phyloP scores from a whole-genome alignment of 2,329 filamentous ascomycete genomes.

The Calonectria pseudoturangicola region DNA sequence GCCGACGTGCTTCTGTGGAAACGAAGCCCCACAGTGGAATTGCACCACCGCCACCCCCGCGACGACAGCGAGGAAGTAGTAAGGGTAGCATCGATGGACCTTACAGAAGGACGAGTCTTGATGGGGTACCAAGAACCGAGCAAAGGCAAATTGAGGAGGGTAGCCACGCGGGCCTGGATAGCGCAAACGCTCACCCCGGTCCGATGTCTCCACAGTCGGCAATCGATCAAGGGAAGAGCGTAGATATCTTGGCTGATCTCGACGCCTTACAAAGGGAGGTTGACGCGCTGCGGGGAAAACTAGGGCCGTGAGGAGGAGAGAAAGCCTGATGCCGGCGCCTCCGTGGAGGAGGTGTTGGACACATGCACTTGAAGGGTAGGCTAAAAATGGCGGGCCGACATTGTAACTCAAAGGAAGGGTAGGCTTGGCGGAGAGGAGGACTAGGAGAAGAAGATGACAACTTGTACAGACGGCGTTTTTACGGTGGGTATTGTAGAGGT shows the following conservation, averaged over 20 bases:
- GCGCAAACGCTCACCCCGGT: slow-evolving; percentile 34
- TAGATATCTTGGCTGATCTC: slow-evolving; percentile 83
- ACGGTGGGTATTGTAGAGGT: slow-evolving; percentile 47
- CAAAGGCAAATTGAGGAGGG: slow-evolving; percentile 46
- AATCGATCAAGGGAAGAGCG: slow-evolving; percentile 58
- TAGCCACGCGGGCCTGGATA: slow-evolving; percentile 18
- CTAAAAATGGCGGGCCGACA: background rate
- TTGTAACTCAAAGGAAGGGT: slow-evolving; percentile 12
- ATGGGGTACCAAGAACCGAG: slow-evolving; percentile 51
- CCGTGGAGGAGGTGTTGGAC: slow-evolving; percentile 2
- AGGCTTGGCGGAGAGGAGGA: background rate
- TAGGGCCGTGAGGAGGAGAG: slow-evolving; percentile 51
- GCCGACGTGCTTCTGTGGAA: slow-evolving; percentile 55
- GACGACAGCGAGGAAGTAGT: slow-evolving; percentile 69
- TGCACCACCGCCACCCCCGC: slow-evolving; percentile 69
- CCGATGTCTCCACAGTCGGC: slow-evolving; percentile 45
- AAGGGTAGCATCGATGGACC: slow-evolving; percentile 64
- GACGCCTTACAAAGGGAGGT: slow-evolving; percentile 84
- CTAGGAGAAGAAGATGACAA: background rate
- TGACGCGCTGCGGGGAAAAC: slow-evolving; percentile 73
- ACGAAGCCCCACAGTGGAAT: slow-evolving; percentile 55
- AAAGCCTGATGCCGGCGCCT: slow-evolving; percentile 22
- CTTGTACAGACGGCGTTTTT: slow-evolving; percentile 34
- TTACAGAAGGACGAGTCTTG: slow-evolving; percentile 58
- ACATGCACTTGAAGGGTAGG: background rate